phyloP scores from a whole-genome alignment of 768 basidiomycete genomes.

The Leccinum sublutescens region DNA sequence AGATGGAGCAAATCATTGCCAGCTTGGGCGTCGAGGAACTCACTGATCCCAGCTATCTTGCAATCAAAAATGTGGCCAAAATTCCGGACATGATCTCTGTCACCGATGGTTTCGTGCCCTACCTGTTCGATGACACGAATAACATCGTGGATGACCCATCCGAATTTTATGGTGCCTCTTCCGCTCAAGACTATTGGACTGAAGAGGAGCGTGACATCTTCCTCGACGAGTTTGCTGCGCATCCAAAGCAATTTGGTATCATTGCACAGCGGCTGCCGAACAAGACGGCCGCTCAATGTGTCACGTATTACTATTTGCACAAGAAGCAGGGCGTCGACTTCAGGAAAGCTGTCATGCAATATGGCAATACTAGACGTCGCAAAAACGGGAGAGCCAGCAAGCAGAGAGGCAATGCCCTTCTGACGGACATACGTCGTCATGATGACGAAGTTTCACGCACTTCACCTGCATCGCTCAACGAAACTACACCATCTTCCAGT shows the following conservation, averaged over 20 bases:
- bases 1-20: slow-evolving; percentile 98
- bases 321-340: slow-evolving; percentile 89
- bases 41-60: slow-evolving; percentile 89
- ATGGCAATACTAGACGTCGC: slow-evolving; percentile 64
- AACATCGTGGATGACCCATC: slow-evolving; percentile 72
- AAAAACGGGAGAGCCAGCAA: slow-evolving; percentile 59
- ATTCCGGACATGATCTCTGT: slow-evolving; percentile 92
- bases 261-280: slow-evolving; percentile 78
- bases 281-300: slow-evolving; percentile 87
- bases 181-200: slow-evolving; percentile 85
- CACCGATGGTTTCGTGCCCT: slow-evolving; percentile 55
- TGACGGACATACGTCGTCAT: slow-evolving; percentile 78
- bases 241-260: slow-evolving; percentile 95
- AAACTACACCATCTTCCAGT: slow-evolving; percentile 27
- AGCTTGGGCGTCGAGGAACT: slow-evolving; percentile 89
- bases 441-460: slow-evolving; percentile 47
- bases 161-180: slow-evolving; percentile 71
- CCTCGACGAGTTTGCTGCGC: slow-evolving; percentile 74
- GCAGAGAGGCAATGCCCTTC: slow-evolving; percentile 77
- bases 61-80: slow-evolving; percentile 76
- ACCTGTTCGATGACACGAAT: slow-evolving; percentile 82
- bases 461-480: slow-evolving; percentile 22
- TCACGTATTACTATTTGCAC: slow-evolving; percentile 91
- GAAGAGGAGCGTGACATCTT: slow-evolving; percentile 78
- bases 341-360: slow-evolving; percentile 66